Evolutionary conservation across 2,329 filamentous ascomycete genomes (phyloP).

Genomic region (Exophiala mesophila): DNA sequence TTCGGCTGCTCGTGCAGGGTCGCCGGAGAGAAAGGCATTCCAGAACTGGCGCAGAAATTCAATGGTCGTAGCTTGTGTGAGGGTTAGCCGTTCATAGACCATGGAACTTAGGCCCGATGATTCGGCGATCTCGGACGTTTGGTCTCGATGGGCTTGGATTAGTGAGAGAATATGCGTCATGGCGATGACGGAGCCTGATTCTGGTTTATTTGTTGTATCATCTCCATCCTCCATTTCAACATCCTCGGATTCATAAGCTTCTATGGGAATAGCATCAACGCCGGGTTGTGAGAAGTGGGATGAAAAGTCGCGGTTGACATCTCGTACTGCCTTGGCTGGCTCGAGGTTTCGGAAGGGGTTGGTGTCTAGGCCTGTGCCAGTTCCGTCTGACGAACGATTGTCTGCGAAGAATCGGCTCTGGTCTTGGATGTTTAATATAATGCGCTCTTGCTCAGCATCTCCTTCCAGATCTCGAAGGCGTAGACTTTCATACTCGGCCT

Average conservation of each 20-base stretch:
- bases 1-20: constrained; percentile 73
- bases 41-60: constrained; percentile 99
- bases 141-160: constrained; percentile 53
- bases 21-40: constrained; percentile 83
- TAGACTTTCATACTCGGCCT: constrained; percentile 69
- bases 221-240: constrained; percentile 38
- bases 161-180: constrained; percentile 54
- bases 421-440: constrained; percentile 82
- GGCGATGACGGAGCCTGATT: constrained; percentile 61
- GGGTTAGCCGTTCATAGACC: constrained; percentile 58
- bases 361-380: constrained; percentile 36
- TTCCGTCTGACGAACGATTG: constrained; percentile 34
- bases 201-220: constrained; percentile 50
- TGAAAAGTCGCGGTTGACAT: constrained; percentile 17
- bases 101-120: constrained; percentile 45
- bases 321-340: constrained; percentile 22
- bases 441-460: constrained; percentile 67
- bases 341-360: constrained; percentile 22
- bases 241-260: constrained; percentile 18
- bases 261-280: constrained; percentile 21
- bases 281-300: constrained; percentile 21
- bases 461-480: constrained; percentile 74
- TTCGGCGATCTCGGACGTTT: constrained; percentile 35
- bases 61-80: constrained; percentile 86
- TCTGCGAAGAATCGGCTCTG: constrained; percentile 75